Conservation (phyloP, 495 filamentous ascomycete genomes). For the Poronia punctata region DNA sequence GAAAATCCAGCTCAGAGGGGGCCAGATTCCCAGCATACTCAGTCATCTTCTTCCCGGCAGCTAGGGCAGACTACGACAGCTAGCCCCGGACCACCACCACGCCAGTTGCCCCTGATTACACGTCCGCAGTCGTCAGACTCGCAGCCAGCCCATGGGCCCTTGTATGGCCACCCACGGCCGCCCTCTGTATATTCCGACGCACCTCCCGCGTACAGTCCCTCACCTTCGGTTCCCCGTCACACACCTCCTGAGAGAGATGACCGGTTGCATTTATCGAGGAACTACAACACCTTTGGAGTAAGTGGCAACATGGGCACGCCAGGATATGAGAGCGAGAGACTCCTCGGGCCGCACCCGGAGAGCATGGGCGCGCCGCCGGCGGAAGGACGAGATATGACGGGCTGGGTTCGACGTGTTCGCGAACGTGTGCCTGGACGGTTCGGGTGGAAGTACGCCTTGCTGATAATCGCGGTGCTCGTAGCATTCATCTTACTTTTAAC, state of each 20-base stretch:
- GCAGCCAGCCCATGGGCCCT: slow-evolving; percentile 1
- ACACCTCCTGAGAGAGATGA: slow-evolving; percentile 2
- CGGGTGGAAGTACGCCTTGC: slow-evolving; percentile 15
- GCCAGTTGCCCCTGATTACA: slow-evolving; percentile 13
- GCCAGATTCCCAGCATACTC: too few relatives aligned
- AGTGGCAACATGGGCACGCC: slow-evolving; percentile 26
- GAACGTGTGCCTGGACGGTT: slow-evolving; percentile 21
- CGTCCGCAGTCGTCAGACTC: slow-evolving; percentile 21
- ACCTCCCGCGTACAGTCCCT: slow-evolving; percentile 41
- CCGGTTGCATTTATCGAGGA: slow-evolving; percentile 13
- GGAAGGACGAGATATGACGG: slow-evolving; percentile 13
- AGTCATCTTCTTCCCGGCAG: slow-evolving; percentile 1
- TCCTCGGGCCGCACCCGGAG: slow-evolving; percentile 31
- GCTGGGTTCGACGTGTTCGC: slow-evolving; percentile 27
- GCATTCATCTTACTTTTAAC: slow-evolving; percentile 23
- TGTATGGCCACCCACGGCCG: slow-evolving; percentile 9
- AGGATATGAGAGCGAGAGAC: slow-evolving; percentile 27
- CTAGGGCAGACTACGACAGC: slow-evolving; percentile 11
- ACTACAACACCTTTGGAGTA: slow-evolving; percentile 35
- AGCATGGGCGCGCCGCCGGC: slow-evolving; percentile 31
- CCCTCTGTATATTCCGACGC: slow-evolving; percentile 33
- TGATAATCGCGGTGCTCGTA: slow-evolving; percentile 23
- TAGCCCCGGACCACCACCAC: slow-evolving; percentile 6
- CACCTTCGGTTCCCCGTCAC: slow-evolving; percentile 22
- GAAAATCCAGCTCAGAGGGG: too few relatives aligned